Base-by-base conservation (phyloP, 176 grass and related monocot genomes). In the Raddia distichophylla region DNA sequence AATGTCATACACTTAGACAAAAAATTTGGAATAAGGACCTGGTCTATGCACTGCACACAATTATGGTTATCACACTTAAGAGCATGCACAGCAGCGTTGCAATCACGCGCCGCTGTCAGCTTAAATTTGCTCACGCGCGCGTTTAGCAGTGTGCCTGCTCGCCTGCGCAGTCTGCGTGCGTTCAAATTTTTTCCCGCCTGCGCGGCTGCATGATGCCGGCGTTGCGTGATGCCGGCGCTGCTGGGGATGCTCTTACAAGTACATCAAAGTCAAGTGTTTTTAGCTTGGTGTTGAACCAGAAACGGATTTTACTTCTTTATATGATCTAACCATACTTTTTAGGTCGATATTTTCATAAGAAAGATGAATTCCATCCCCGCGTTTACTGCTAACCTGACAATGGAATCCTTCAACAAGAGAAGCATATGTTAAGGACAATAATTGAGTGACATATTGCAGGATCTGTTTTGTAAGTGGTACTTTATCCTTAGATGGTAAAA, bases 401-500 rank as follows among this genome's bases (percentile, higher is more conserved):
- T 98, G 47, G 95, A 98, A 80, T 94, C 85, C 60, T 98, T 95
- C 70, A 98, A 98, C 79, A 98, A 92, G 78, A 90, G 92, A 71
- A 98, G 90, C 58, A 84, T 98, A 75, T 82, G 88, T 78, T 95
- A 78, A 88, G 17, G 57, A 33, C 37, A 52, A 42, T 32, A 72
- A 20, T 56, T 52, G n/a, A 77, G 43, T 43, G 18, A n/a, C 6
- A 77, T 69, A 77, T 58, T 44, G 35, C 51, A 72, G 14, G 48
- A 62, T 66, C 1, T 17, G 50, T 44, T 80, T 62, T 89, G n/a
- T 45, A n/a, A 56, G 40, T 64, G 70, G 43, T 53, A 47, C 8
- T 8, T 70, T 42, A 58, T 22, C 19, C 9, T 19, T 46, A 47
- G 61, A 85, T 70, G 13, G 49, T 67, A 55, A 76, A 64, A 19